Evolutionary conservation across 768 basidiomycete genomes (phyloP), one percentile per base, ranked within the genome.

Genomic region (Podaxis sp.): DNA sequence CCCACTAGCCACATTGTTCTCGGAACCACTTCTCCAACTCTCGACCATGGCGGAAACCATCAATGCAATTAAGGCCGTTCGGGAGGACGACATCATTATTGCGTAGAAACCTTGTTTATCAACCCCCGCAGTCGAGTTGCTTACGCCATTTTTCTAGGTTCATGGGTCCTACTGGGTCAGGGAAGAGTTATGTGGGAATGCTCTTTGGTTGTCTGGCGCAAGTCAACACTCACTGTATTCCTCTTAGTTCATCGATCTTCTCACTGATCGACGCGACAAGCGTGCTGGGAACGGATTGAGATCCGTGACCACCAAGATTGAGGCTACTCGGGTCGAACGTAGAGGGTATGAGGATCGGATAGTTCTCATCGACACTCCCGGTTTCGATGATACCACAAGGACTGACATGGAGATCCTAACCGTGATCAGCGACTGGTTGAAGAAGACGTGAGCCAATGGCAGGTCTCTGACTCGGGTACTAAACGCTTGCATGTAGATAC

Each of bases 381-480:
- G 57, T 4, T 58, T 72, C 30, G 69, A 75, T 30, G 71, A 74
- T 60, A 68, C 69, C 3, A 57, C 64, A n/a, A 42, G 54, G 24
- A 58, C 65, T 0, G 74, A 75, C 59, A 57, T 59, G 17, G 59
- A 71, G 22, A 67, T 74, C 38, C 69, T 77, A 19, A 52, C 60
- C 19, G 57, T 42, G 26, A 72, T 76, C 44, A 64, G 69, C 8
- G 54, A 62, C 2, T 75, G 73, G 71, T 63, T 75, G 44, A 61
- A 64, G 26, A 53, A 59, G 59, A 71, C 67, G 74, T 75, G 63
- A 57, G 67, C 53, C 42, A 44, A 33, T 33, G 33, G 8, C 8
- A 33, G 33, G 33, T 33, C 9, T 9, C 1, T 33, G 33, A 33
- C 1, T 33, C 33, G 1, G 33, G 1, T 33, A 33, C 33, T 33